These are phyloP conservation scores for Trichoderma simmonsii DNA, from an alignment of 2,329 filamentous ascomycete species.

Conservation along the genomic window DNA sequence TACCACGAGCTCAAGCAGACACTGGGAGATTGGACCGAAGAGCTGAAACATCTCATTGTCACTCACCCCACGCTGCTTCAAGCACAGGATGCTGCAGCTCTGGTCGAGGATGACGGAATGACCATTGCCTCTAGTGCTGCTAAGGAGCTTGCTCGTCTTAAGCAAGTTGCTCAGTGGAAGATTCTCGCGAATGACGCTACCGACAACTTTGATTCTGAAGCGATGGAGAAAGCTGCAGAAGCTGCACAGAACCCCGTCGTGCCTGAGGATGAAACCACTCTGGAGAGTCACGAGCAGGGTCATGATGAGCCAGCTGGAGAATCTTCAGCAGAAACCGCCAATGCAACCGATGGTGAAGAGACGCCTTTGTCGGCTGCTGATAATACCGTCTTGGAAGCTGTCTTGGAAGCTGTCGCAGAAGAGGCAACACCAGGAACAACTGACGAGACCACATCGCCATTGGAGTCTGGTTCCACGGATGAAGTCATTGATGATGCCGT, in stretches of 20 bases:
- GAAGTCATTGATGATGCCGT: constrained; percentile 19
- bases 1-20: constrained; percentile 84
- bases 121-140: constrained; percentile 72
- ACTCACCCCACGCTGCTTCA: constrained; percentile 67
- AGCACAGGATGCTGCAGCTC: constrained; percentile 64
- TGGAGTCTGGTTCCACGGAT: constrained; percentile 21
- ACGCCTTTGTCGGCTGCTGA: constrained; percentile 19
- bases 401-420: constrained; percentile 18
- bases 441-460: not conserved
- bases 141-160: constrained; percentile 73
- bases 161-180: constrained; percentile 83
- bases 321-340: constrained; percentile 21
- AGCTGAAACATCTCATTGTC: constrained; percentile 73
- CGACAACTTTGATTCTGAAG: constrained; percentile 73
- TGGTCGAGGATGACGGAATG: constrained; percentile 79
- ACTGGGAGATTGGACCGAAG: constrained; percentile 79
- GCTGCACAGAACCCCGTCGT: constrained; percentile 32
- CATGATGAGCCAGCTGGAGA: constrained; percentile 27
- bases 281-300: constrained; percentile 24
- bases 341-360: constrained; percentile 15
- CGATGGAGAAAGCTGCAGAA: constrained; percentile 56
- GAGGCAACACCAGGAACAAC: not conserved
- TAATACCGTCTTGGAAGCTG: not conserved
- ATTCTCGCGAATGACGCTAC: constrained; percentile 68
- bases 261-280: constrained; percentile 20